A percentile compares a stretch with the other conserved stretches of the same genome.
Evolutionary conservation across 2,329 filamentous ascomycete species (phyloP).

Genomic region (Penicillium fuscoglaucum): DNA sequence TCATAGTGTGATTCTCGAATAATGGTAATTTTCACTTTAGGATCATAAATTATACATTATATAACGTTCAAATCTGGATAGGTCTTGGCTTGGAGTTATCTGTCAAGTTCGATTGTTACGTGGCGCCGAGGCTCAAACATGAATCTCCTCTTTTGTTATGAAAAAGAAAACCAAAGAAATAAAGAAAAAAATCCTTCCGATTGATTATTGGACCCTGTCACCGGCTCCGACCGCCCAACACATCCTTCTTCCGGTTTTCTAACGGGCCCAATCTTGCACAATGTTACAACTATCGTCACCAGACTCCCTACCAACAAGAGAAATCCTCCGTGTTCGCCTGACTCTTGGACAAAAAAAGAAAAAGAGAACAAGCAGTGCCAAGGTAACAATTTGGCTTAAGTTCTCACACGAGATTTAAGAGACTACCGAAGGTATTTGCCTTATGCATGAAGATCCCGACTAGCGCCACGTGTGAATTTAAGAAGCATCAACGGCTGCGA

Average conservation of each 20-base stretch:
- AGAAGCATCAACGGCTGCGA: slow-evolving; percentile 41
- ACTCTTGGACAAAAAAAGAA: not conserved
- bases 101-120: not conserved
- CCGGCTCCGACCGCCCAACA: slow-evolving; percentile 15
- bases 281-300: slow-evolving; percentile 16
- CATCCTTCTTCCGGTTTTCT: slow-evolving; percentile 7
- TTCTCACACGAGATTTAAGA: slow-evolving; percentile 1
- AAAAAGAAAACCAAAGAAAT: not conserved
- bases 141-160: slow-evolving; percentile 5
- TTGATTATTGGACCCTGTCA: slow-evolving; percentile 11
- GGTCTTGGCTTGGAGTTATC: not conserved
- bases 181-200: slow-evolving; percentile 1
- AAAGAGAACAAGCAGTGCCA: not conserved
- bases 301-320: slow-evolving; percentile 1
- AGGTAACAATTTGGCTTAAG: not conserved
- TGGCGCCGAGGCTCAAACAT: slow-evolving; percentile 13
- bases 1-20: not conserved
- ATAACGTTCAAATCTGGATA: not conserved
- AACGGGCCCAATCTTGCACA: slow-evolving; percentile 9
- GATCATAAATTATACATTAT: not conserved
- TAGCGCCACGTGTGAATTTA: slow-evolving; percentile 41
- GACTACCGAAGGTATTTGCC: slow-evolving; percentile 10
- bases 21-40: not conserved
- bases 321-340: slow-evolving; percentile 11
- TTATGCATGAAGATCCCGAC: slow-evolving; percentile 40